A percentile compares a stretch with the other conserved stretches of the same genome.
These are phyloP conservation scores for Macadamia tetraphylla DNA, from an alignment of 164 flowering plant genomes.

Conservation along the genomic window DNA sequence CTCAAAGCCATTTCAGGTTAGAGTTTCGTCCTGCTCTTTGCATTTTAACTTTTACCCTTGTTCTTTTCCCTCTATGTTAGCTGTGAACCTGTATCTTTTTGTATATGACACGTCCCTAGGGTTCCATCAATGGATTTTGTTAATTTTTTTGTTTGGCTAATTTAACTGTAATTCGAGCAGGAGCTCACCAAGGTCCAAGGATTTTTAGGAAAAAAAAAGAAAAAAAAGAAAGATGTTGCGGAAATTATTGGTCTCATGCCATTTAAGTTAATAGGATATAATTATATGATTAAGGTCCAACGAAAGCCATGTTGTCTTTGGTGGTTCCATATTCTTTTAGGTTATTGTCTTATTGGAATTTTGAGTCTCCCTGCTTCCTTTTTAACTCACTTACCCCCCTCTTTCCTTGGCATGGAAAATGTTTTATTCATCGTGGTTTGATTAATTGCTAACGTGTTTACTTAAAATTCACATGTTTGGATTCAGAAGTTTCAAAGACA, in stretches of 20 bases:
- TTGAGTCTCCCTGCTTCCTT: too few relatives aligned
- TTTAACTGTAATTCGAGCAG: not conserved
- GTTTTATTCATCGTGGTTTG: too few relatives aligned
- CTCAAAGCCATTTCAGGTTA: constrained; percentile 87
- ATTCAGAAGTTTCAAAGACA: constrained; percentile 83
- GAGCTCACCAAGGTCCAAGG: not conserved
- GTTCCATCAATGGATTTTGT: not conserved
- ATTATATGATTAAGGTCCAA: too few relatives aligned
- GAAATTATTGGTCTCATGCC: not conserved
- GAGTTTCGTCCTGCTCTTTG: not conserved
- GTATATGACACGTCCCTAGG: not conserved
- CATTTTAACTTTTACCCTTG: not conserved
- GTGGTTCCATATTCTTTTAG: not conserved
- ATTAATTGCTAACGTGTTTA: too few relatives aligned
- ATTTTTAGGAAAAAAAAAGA: not conserved
- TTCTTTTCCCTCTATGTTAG: too few relatives aligned
- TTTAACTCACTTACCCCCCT: too few relatives aligned
- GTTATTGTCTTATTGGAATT: too few relatives aligned
- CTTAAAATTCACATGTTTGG: constrained; percentile 2
- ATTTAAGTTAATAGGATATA: not conserved
- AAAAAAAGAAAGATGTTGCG: not conserved
- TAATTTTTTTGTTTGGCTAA: not conserved
- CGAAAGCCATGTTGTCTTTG: not conserved
- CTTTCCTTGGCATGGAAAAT: too few relatives aligned
- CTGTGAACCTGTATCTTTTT: not conserved